These are phyloP conservation scores for Salix brachista DNA, from an alignment of 345 rosid species.

Conservation along the genomic window DNA sequence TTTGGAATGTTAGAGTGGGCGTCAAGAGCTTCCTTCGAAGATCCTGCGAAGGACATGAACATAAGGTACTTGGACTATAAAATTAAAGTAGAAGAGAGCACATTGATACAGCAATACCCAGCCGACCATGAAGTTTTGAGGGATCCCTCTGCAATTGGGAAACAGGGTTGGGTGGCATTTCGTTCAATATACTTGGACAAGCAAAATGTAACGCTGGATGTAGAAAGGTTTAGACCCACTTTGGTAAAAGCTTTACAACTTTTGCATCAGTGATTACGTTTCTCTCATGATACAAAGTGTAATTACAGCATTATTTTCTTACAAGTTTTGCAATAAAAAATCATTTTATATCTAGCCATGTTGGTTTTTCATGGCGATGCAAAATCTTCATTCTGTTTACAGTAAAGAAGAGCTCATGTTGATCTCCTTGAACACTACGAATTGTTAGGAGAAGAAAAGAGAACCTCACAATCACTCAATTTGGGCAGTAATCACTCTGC, in stretches of 20 bases:
- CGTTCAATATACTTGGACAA: conserved; percentile 57
- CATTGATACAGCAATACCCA: conserved; percentile 44
- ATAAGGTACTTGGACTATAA: conserved; percentile 61
- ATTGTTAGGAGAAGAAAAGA: no score
- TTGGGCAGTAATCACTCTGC: no score
- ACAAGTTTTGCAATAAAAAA: background rate
- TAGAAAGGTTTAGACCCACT: conserved; percentile 53
- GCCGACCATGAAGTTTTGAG: conserved; percentile 45
- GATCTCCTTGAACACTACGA: no score
- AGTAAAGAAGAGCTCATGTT: no score
- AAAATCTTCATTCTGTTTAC: no score
- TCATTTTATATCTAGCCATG: no score
- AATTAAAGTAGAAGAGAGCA: conserved; percentile 57
- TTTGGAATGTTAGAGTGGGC: conserved; percentile 60
- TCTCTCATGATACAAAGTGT: background rate
- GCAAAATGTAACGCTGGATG: conserved; percentile 65
- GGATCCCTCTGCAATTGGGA: conserved; percentile 40
- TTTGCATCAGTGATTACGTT: conserved; percentile 23
- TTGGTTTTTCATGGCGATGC: no score
- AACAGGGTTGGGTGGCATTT: conserved; percentile 58
- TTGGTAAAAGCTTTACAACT: conserved; percentile 56
- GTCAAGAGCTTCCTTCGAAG: conserved; percentile 41
- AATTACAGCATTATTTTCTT: background rate
- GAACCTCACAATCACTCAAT: no score
- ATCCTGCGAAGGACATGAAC: conserved; percentile 62